These are phyloP conservation scores for Metarhizium sp. DNA, from an alignment of 2,329 filamentous ascomycete species.

Conservation along the genomic window DNA sequence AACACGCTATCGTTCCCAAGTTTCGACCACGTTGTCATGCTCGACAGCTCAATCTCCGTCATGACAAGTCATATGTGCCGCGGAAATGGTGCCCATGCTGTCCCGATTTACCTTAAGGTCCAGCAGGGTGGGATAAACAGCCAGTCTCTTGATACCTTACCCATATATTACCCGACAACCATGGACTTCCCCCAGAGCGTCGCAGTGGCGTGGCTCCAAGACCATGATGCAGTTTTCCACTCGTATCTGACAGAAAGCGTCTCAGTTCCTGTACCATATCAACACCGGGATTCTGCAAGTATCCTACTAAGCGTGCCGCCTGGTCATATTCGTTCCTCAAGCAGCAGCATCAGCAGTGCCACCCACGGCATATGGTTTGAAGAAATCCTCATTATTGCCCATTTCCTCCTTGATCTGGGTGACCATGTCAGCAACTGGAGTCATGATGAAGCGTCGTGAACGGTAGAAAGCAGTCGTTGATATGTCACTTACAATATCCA, in stretches of 20 bases:
- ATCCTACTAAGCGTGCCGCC: neutral
- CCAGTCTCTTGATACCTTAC: neutral
- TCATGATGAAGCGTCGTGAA: neutral
- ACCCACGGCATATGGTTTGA: conserved; percentile 60
- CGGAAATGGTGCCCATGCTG: neutral
- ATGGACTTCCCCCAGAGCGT: neutral
- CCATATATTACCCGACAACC: neutral
- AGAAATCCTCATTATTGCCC: conserved; percentile 71
- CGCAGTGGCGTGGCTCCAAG: neutral
- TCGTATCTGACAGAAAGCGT: neutral
- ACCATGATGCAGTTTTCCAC: neutral
- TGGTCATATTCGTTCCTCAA: conserved; percentile 11
- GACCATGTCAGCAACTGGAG: neutral
- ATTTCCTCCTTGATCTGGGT: conserved; percentile 86
- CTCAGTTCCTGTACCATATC: neutral
- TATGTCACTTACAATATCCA: conserved; percentile 77
- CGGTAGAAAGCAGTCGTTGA: neutral
- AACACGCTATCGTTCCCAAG: neutral
- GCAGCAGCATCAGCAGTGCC: conserved; percentile 28
- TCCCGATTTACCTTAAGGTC: neutral
- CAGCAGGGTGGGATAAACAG: neutral
- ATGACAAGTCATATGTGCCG: neutral
- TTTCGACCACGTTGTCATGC: neutral
- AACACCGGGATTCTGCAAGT: neutral
- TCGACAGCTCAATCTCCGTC: neutral